These are phyloP conservation scores for Emericellopsis atlantica DNA, from an alignment of 2,329 filamentous ascomycete species.

Conservation along the genomic window DNA sequence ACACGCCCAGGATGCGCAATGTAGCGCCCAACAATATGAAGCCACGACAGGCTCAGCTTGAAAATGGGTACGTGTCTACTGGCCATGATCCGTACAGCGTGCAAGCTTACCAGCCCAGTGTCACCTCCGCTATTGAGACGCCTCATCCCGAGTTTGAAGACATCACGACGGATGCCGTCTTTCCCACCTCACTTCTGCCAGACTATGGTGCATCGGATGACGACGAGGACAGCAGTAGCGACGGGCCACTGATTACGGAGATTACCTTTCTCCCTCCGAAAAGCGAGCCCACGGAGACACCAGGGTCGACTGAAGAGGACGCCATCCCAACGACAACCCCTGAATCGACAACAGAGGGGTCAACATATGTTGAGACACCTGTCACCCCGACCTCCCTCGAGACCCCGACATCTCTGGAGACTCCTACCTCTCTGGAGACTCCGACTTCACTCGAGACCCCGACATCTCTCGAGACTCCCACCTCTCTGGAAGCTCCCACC, in stretches of 20 bases:
- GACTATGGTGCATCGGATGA: neutral
- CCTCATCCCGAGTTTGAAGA: neutral
- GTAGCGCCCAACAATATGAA: too few relatives aligned
- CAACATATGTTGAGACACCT: too few relatives aligned
- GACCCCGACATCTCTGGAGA: too few relatives aligned
- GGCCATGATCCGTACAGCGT: too few relatives aligned
- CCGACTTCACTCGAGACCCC: too few relatives aligned
- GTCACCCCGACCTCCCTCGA: too few relatives aligned
- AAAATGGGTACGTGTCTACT: neutral
- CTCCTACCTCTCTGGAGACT: too few relatives aligned
- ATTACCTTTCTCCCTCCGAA: neutral
- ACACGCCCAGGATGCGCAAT: neutral
- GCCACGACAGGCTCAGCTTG: neutral
- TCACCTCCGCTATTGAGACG: neutral
- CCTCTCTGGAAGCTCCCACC: too few relatives aligned
- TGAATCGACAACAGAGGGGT: too few relatives aligned
- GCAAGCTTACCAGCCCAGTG: neutral
- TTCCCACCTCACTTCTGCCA: conserved; percentile 1
- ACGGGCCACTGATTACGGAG: neutral
- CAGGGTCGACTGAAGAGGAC: neutral
- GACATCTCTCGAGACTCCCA: too few relatives aligned
- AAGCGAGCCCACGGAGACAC: neutral
- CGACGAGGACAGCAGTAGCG: too few relatives aligned
- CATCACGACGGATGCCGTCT: neutral
- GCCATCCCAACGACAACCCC: too few relatives aligned